Conservation (phyloP, 768 basidiomycete genomes). For the Tylopilus sp. region DNA sequence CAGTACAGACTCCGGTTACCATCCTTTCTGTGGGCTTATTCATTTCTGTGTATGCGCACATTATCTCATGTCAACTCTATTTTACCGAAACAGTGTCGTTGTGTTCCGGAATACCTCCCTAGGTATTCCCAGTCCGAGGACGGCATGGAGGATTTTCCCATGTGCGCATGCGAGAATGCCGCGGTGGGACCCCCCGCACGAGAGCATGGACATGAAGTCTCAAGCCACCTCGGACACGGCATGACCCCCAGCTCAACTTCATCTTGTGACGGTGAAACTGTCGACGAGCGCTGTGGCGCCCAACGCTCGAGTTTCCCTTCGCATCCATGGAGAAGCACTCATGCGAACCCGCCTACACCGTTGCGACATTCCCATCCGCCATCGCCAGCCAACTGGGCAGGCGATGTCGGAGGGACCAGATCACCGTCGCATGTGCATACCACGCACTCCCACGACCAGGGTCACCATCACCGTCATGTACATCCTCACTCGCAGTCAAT, state of each 20-base stretch:
- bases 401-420: not conserved
- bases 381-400: not conserved
- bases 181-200: not conserved
- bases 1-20: constrained; percentile 82
- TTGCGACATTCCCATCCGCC: not conserved
- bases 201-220: constrained; percentile 3
- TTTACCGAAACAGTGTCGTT: constrained; percentile 58
- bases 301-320: constrained; percentile 3
- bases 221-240: constrained; percentile 24
- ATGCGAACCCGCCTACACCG: not conserved
- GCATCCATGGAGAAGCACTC: not conserved
- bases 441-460: not conserved
- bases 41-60: not conserved
- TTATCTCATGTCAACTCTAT: not conserved
- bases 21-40: constrained; percentile 72
- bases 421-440: not conserved
- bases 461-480: not conserved
- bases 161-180: constrained; percentile 42
- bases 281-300: not conserved
- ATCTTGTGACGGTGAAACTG: constrained; percentile 23
- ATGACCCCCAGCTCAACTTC: constrained; percentile 29
- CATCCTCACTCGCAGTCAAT: not conserved
- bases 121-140: constrained; percentile 52
- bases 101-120: constrained; percentile 80
- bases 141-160: not conserved